Base-by-base conservation (phyloP, 2,329 filamentous ascomycete species). In the Hypoxylon sp. region DNA sequence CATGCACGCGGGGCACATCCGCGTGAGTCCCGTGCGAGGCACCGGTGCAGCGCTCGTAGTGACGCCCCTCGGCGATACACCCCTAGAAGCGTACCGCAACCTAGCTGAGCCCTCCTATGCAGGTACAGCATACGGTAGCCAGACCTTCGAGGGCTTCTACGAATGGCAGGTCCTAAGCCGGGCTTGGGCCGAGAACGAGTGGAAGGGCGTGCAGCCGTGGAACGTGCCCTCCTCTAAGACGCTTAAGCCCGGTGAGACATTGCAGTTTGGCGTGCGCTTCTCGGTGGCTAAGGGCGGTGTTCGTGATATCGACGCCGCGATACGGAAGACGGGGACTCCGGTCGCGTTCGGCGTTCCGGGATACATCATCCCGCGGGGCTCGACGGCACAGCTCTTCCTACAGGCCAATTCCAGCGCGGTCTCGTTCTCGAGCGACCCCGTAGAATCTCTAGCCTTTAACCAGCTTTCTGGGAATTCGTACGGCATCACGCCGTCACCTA, bases 91-190 rank as follows among this genome's bases (percentile, higher is more conserved):
- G 1, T 89, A 87, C 76, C 79, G 85, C 5, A 85, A 86, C 61
- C 78, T 90, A 0, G 45, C 68, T 0, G 87, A 89, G 73, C 75
- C 79, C 0, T 76, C 71, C 1, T 79, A 80, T 25, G 77, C 79
- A 0, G 77, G 73, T 9, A 80, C 81, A 0, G 72, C 68, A 9
- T 88, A 89, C 71, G 80, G 78, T 4, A 85, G 82, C 49, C 87
- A 89, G 69, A 85, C 83, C 0, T 90, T 86, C 64, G 87, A 90
- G 71, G 87, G 87, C 0, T 83, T 86, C 66, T 90, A 89, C 64
- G 86, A 88, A 69, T 90, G 86, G 86, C 84, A 88, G 69, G 81
- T 85, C 0, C 79, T 86, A 56, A 84, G 81, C 11, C 80, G 82
- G 60, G 86, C 86, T 0, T 89, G 82, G 76, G 84, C 85, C 0